Percentiles rank a stretch among this genome's conserved stretches.
phyloP scores from a whole-genome alignment of 768 basidiomycete genomes.

The Albatrellus ellisii region DNA sequence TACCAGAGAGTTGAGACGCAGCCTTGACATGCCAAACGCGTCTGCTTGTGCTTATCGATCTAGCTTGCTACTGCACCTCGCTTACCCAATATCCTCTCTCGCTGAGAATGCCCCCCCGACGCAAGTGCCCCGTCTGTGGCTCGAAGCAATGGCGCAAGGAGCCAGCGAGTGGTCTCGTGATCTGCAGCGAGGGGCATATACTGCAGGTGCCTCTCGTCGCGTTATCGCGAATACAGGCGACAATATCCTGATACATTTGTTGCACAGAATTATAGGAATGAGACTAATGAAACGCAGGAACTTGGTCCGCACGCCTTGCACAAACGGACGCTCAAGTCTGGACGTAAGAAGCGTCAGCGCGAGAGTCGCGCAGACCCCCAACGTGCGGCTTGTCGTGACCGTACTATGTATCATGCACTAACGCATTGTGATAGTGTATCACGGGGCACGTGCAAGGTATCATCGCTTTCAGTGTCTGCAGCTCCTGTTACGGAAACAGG shows the following conservation, averaged over 20 bases:
- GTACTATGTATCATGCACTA: not conserved
- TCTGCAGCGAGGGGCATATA: slow-evolving; percentile 87
- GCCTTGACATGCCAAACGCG: too few relatives aligned
- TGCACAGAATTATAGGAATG: slow-evolving; percentile 67
- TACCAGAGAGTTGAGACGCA: too few relatives aligned
- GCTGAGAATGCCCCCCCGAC: slow-evolving; percentile 40
- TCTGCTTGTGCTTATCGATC: not conserved
- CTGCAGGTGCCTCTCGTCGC: slow-evolving; percentile 43
- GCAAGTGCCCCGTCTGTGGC: slow-evolving; percentile 65
- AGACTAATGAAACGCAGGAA: slow-evolving; percentile 59
- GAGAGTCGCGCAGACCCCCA: slow-evolving; percentile 44
- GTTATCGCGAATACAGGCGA: not conserved
- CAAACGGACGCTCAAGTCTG: slow-evolving; percentile 53
- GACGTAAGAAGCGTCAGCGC: slow-evolving; percentile 35
- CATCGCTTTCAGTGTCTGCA: slow-evolving; percentile 82
- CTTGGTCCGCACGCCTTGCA: slow-evolving; percentile 46
- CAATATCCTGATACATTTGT: not conserved
- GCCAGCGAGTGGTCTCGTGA: slow-evolving; percentile 63
- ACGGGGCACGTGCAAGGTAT: slow-evolving; percentile 65
- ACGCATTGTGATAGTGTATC: slow-evolving; percentile 46
- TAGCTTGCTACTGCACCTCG: too few relatives aligned
- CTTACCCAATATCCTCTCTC: too few relatives aligned
- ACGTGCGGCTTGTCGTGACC: slow-evolving; percentile 27
- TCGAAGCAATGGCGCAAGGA: slow-evolving; percentile 86
- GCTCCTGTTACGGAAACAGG: slow-evolving; percentile 65